These are phyloP conservation scores for Magnolia changhungtana DNA, from an alignment of 164 flowering plant genomes.

Conservation along the genomic window DNA sequence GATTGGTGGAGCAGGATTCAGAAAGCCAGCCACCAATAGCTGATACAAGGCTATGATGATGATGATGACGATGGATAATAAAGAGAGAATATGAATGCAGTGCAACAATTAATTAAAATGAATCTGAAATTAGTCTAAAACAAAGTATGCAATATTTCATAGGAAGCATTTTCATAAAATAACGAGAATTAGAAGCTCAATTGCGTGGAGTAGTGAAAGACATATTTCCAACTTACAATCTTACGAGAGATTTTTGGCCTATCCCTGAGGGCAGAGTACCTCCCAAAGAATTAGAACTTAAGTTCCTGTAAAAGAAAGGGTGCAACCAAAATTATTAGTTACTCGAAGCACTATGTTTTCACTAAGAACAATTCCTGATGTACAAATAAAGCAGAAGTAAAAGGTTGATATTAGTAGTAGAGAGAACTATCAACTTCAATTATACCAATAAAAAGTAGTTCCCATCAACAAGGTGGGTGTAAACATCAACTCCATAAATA, in stretches of 20 bases:
- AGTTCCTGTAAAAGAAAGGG: constrained; percentile 54
- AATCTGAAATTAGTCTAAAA: background rate
- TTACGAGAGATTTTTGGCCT: constrained; percentile 68
- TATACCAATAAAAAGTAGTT: too few relatives aligned
- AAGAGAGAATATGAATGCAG: background rate
- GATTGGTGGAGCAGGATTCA: too few relatives aligned
- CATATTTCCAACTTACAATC: constrained; percentile 54
- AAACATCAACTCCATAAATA: too few relatives aligned
- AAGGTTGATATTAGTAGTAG: too few relatives aligned
- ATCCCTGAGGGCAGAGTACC: constrained; percentile 78
- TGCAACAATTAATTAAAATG: background rate
- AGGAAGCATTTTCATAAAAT: background rate
- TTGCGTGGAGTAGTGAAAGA: background rate
- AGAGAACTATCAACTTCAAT: too few relatives aligned
- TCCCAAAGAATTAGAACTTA: constrained; percentile 76
- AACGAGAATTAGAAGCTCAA: background rate
- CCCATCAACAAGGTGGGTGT: too few relatives aligned
- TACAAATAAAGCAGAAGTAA: background rate
- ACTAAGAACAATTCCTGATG: background rate
- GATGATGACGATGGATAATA: too few relatives aligned
- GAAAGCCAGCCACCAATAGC: too few relatives aligned
- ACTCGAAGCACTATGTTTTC: background rate
- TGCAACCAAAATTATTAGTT: background rate
- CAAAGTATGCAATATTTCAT: background rate
- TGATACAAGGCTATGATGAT: too few relatives aligned